A percentile compares a stretch with the other conserved stretches of the same genome.
Conservation (phyloP, 768 basidiomycete species). For the Myochromella boudieri region DNA sequence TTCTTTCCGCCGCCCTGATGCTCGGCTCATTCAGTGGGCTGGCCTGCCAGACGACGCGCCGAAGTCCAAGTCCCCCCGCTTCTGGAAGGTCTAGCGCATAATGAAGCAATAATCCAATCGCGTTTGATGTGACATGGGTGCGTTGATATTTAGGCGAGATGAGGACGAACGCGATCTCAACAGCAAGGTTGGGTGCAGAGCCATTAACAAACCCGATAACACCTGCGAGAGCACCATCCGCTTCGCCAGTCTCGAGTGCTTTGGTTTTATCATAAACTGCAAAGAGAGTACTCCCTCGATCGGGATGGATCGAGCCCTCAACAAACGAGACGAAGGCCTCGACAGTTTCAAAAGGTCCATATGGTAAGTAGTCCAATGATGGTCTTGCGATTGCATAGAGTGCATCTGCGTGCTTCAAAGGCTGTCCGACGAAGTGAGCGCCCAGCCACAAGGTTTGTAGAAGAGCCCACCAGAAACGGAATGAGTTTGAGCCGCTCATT, state of each 20-base stretch:
- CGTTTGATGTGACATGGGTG: slow-evolving; percentile 60
- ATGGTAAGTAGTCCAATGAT: slow-evolving; percentile 9
- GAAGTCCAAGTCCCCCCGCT: slow-evolving; percentile 48
- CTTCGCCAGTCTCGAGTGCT: background rate
- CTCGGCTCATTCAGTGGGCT: slow-evolving; percentile 48
- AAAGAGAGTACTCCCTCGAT: slow-evolving; percentile 5
- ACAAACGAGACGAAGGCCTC: slow-evolving; percentile 2
- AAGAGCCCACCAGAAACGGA: slow-evolving; percentile 42
- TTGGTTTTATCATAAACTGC: slow-evolving; percentile 12
- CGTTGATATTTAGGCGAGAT: slow-evolving; percentile 58
- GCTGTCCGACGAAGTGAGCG: background rate
- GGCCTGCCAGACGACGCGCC: slow-evolving; percentile 64
- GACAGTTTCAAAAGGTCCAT: slow-evolving; percentile 6
- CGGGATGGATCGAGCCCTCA: slow-evolving; percentile 5
- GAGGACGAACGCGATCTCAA: slow-evolving; percentile 22
- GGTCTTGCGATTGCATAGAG: slow-evolving; percentile 7
- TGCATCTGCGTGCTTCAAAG: slow-evolving; percentile 8
- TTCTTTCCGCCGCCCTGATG: slow-evolving; percentile 48
- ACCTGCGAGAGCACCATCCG: slow-evolving; percentile 13
- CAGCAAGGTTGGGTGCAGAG: slow-evolving; percentile 1
- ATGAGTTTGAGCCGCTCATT: slow-evolving; percentile 48
- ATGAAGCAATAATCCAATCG: slow-evolving; percentile 49
- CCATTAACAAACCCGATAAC: slow-evolving; percentile 10
- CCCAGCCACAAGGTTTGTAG: too few relatives aligned
- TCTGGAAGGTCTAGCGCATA: slow-evolving; percentile 43